Base-by-base conservation (phyloP, 257 asterid genomes). In the Phtheirospermum japonicum region DNA sequence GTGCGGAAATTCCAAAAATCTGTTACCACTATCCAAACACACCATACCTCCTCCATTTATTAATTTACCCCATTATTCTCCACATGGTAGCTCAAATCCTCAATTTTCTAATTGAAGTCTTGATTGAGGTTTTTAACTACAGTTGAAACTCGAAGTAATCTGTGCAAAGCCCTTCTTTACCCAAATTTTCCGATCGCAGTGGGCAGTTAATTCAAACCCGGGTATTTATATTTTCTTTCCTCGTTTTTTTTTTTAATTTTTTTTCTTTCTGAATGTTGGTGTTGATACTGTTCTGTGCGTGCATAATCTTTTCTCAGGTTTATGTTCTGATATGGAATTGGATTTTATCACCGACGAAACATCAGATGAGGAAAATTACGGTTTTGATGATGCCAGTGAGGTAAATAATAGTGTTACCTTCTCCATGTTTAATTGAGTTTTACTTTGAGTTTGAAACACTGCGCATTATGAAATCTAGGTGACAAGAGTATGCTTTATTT, bases 261-360 rank as follows among this genome's bases (percentile, higher is more conserved):
- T 42, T 11, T 12, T 42, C 17, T 6, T 14, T 12, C 6, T 42
- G 1, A 42, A 11, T 42, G 16, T 5, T 23, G 49, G n/a, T 12
- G 2, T 42, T 42, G 49, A 42, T 42, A 14, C 5, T 42, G 17
- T 5, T 63, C 62, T 11, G 8, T 58, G 65, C 59, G 42, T 40
- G 32, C 11, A 12, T 33, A 7, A 61, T 40, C 17, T 68, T 9
- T 62, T 14, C 28, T 32, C 43, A 74, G 88, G 82, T 70, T 65
- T 71, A 26, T 71, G 72, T 49, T 12, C 75, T 63, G 81, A 70
- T 68, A 89, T 91, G 96, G 98, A 88, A 36, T 82, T 85, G 76
- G 98, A 86, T 48, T 82, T 85, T 68, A 69, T 78, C 48, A 69
- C 88, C 30, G 95, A 77, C 36, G 94, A 70, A 36, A 51, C 72